Base-by-base conservation (phyloP, 192 early-diverging fungal genomes). In the Mortierella alpina region DNA sequence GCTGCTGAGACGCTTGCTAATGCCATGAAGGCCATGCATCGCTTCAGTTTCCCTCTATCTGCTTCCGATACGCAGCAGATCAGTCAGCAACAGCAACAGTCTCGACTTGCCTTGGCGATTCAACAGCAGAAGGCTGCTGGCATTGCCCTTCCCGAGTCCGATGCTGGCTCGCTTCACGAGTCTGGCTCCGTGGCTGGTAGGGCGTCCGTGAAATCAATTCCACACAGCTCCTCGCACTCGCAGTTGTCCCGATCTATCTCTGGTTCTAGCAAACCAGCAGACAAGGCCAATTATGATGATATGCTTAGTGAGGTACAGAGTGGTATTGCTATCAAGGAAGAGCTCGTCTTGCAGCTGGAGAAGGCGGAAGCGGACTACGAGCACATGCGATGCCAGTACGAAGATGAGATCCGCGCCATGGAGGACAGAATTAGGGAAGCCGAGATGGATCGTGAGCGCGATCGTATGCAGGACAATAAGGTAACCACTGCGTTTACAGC, bases 361-460 rank as follows among this genome's bases (percentile, higher is more conserved):
- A 82, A 82, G 40, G 84, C 84, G 2, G 89, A 91, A 59, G 70
- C 66, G 17, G 88, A 91, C 55, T 90, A 88, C 58, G 83, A 82
- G 12, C 84, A 71, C 57, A 91, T 91, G 90, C 76, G 88, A 13
- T 63, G 68, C 22, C 81, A 86, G 67, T 96, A 93, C 67, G 94
- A 96, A 70, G 84, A 89, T n/a, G 92, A 93, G 68, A 77, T 96
- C 48, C 59, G 58, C 10, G 60, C 74, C 17, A 84, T 95, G 62
- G 90, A 95, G 61, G 66, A 83, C 13, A 86, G 88, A 52, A 72
- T 96, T 75, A 82, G 92, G 11, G 91, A 96, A 48, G 52, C 77
- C 59, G 93, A 93, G 1, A 59, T 93, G 31, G 84, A 88, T 59
- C 82, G 86, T 48, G 86, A 91, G 20, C 70, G 75, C 65, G 72